phyloP scores from a whole-genome alignment of 2,329 filamentous ascomycete species.

The Microcyclospora pomicola region DNA sequence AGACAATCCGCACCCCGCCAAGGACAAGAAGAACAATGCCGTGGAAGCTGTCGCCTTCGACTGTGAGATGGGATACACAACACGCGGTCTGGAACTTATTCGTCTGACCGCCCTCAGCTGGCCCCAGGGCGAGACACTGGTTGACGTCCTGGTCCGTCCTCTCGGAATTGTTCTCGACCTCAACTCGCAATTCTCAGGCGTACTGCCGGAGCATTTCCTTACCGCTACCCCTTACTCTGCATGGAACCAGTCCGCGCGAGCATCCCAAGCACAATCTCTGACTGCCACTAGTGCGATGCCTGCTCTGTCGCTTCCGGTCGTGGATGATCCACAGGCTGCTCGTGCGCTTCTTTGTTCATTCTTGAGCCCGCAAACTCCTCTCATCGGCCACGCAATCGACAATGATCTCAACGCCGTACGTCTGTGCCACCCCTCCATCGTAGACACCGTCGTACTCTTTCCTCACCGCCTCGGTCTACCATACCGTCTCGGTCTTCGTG shows the following conservation, averaged over 20 bases:
- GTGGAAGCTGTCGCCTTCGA: conserved; percentile 67
- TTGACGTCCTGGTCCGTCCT: conserved; percentile 77
- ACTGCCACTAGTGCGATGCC: neutral
- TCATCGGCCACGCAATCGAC: conserved; percentile 88
- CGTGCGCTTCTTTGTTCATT: conserved; percentile 63
- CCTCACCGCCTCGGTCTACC: conserved; percentile 68
- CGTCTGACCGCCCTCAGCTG: conserved; percentile 80
- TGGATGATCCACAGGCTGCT: conserved; percentile 59
- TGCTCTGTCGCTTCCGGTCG: conserved; percentile 47
- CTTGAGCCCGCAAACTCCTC: conserved; percentile 60
- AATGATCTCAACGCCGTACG: conserved; percentile 84
- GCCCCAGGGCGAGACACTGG: conserved; percentile 58
- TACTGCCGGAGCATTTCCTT: conserved; percentile 63
- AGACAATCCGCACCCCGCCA: conserved; percentile 39
- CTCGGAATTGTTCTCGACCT: conserved; percentile 75
- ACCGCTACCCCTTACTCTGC: conserved; percentile 20
- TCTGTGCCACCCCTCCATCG: conserved; percentile 68
- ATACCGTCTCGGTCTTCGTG: conserved; percentile 61
- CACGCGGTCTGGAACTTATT: conserved; percentile 73
- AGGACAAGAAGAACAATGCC: conserved; percentile 20
- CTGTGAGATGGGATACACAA: conserved; percentile 96
- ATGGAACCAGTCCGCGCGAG: conserved; percentile 6
- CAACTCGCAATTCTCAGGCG: conserved; percentile 84
- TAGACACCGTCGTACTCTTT: conserved; percentile 77
- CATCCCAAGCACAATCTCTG: neutral